Percentiles rank a stretch among this genome's conserved stretches.
Conservation (phyloP, 2,329 filamentous ascomycete species). For the Sclerotinia spermophila region DNA sequence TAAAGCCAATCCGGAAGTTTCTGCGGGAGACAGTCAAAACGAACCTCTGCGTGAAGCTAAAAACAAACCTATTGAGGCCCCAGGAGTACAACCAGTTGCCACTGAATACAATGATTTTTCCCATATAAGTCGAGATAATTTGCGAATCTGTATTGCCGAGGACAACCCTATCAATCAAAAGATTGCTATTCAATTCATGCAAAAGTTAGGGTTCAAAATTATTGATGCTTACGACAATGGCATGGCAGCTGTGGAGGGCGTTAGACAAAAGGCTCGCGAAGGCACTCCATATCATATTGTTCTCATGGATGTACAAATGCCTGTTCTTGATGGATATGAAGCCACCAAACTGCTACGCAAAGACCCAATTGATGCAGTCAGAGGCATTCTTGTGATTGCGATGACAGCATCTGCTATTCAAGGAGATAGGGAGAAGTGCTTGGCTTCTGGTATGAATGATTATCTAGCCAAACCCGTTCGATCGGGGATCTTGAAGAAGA, state of each 20-base stretch:
- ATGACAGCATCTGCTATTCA: slow-evolving; percentile 97
- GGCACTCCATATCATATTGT: slow-evolving; percentile 82
- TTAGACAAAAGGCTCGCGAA: slow-evolving; percentile 70
- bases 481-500: slow-evolving; percentile 78
- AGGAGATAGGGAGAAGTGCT: slow-evolving; percentile 88
- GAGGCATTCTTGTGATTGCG: slow-evolving; percentile 85
- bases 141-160: slow-evolving; percentile 89
- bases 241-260: slow-evolving; percentile 77
- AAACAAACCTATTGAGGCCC: slow-evolving; percentile 44
- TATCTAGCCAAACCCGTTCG: slow-evolving; percentile 95
- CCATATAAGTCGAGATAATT: slow-evolving; percentile 67
- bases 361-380: slow-evolving; percentile 71
- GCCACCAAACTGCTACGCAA: slow-evolving; percentile 79
- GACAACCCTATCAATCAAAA: slow-evolving; percentile 94
- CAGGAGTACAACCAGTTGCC: slow-evolving; percentile 39
- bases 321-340: slow-evolving; percentile 86
- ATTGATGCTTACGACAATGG: slow-evolving; percentile 91
- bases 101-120: slow-evolving; percentile 62
- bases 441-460: slow-evolving; percentile 97
- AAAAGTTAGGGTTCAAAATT: slow-evolving; percentile 73
- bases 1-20: slow-evolving; percentile 65
- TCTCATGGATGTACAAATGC: slow-evolving; percentile 97
- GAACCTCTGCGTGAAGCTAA: slow-evolving; percentile 31
- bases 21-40: slow-evolving; percentile 52
- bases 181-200: slow-evolving; percentile 88